These are phyloP conservation scores for Lycium ferocissimum DNA, from an alignment of 257 asterid genomes.

Conservation along the genomic window DNA sequence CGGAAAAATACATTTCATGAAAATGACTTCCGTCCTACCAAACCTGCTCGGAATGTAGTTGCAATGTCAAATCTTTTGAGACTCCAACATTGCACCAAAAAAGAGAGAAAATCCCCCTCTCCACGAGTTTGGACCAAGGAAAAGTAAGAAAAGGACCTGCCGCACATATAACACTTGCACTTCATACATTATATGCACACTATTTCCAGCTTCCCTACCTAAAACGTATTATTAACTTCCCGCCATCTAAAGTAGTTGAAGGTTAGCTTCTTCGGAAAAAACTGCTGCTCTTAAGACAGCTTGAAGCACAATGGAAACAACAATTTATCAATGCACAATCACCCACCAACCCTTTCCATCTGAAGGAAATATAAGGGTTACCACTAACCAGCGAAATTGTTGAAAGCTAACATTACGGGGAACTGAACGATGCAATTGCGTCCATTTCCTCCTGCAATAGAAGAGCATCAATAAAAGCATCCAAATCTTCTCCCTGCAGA, in stretches of 20 bases:
- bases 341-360: background rate
- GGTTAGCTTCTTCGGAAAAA: background rate
- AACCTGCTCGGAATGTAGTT: background rate
- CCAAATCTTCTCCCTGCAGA: constrained; percentile 85
- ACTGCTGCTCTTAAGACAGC: background rate
- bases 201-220: constrained; percentile 18
- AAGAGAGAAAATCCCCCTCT: background rate
- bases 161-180: background rate
- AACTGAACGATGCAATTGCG: constrained; percentile 76
- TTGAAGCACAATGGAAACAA: background rate
- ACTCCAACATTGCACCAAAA: background rate
- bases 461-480: constrained; percentile 79
- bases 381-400: background rate
- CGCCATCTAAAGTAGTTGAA: background rate
- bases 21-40: background rate
- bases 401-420: constrained; percentile 32
- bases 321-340: background rate
- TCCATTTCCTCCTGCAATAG: constrained; percentile 90
- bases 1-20: background rate
- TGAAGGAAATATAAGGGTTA: background rate
- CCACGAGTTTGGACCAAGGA: background rate
- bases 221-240: background rate
- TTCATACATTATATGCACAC: background rate
- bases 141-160: background rate
- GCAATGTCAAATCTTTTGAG: background rate